A percentile compares a stretch with the other conserved stretches of the same genome.
These are phyloP conservation scores for Trichoderma hamatum DNA, from an alignment of 2,329 filamentous ascomycete species.

Conservation along the genomic window DNA sequence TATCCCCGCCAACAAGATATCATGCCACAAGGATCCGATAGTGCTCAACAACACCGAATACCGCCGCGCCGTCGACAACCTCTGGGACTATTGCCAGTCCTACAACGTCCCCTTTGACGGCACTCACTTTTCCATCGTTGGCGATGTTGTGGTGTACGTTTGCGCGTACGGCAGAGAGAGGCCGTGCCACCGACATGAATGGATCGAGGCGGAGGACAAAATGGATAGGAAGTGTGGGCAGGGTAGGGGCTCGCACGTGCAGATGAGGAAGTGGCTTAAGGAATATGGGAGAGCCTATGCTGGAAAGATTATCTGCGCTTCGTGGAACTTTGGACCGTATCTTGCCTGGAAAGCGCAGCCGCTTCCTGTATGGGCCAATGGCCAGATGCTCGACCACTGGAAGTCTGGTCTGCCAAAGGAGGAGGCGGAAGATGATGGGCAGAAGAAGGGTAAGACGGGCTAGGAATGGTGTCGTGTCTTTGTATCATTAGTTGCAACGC, in stretches of 20 bases:
- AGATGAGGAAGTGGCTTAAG: not conserved
- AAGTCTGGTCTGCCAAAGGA: not conserved
- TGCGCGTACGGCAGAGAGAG: not conserved
- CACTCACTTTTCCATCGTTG: slow-evolving; percentile 7
- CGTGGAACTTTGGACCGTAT: not conserved
- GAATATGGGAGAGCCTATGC: slow-evolving; percentile 1
- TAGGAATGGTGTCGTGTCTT: not conserved
- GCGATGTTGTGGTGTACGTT: slow-evolving; percentile 1
- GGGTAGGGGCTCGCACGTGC: not conserved
- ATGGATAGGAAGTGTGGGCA: not conserved
- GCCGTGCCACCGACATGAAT: slow-evolving; percentile 11
- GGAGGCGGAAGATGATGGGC: not conserved
- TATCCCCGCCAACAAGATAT: not conserved
- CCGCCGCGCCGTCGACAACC: not conserved
- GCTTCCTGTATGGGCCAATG: slow-evolving; percentile 2
- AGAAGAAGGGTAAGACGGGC: not conserved
- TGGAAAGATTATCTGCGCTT: not conserved
- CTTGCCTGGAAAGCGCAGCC: not conserved
- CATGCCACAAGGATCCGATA: not conserved
- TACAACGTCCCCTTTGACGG: slow-evolving; percentile 2
- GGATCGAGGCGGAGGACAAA: not conserved
- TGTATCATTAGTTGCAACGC: not conserved
- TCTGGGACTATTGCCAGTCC: not conserved
- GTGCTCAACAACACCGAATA: slow-evolving; percentile 12
- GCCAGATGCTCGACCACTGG: not conserved